Evolutionary conservation across 2,329 filamentous ascomycete genomes (phyloP).

Genomic region (Xylariaceae sp.): DNA sequence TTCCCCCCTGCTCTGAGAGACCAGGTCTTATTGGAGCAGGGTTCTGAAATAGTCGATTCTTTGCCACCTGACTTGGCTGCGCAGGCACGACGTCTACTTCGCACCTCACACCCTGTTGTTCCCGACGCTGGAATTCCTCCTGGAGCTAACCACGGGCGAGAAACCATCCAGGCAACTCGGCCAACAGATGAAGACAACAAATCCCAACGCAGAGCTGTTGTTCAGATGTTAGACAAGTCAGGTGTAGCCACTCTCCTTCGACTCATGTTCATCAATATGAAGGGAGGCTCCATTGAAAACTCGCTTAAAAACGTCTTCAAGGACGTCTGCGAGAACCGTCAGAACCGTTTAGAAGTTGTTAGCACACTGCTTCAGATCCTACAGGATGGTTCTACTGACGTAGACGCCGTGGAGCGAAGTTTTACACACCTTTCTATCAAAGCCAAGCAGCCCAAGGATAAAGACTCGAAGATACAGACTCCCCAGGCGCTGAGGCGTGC

Average conservation of each 20-base stretch:
- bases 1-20: constrained; percentile 79
- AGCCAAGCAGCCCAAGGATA: constrained; percentile 71
- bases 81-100: constrained; percentile 69
- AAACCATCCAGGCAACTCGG: constrained; percentile 25
- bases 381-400: constrained; percentile 90
- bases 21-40: constrained; percentile 85
- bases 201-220: constrained; percentile 69
- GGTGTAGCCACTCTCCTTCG: constrained; percentile 93
- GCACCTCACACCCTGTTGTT: constrained; percentile 32
- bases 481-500: constrained; percentile 75
- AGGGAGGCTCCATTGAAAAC: constrained; percentile 78
- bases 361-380: constrained; percentile 88
- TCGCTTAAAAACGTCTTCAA: constrained; percentile 83
- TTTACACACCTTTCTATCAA: constrained; percentile 89
- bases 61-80: constrained; percentile 81
- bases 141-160: constrained; percentile 23
- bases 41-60: constrained; percentile 77
- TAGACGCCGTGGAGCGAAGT: constrained; percentile 89
- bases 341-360: constrained; percentile 89
- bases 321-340: constrained; percentile 92
- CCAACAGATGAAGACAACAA: constrained; percentile 48
- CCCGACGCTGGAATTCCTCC: constrained; percentile 41
- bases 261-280: constrained; percentile 89
- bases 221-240: constrained; percentile 95
- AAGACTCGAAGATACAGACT: constrained; percentile 65